Conservation (phyloP, 2,329 filamentous ascomycete species). For the Apiospora sp. region DNA sequence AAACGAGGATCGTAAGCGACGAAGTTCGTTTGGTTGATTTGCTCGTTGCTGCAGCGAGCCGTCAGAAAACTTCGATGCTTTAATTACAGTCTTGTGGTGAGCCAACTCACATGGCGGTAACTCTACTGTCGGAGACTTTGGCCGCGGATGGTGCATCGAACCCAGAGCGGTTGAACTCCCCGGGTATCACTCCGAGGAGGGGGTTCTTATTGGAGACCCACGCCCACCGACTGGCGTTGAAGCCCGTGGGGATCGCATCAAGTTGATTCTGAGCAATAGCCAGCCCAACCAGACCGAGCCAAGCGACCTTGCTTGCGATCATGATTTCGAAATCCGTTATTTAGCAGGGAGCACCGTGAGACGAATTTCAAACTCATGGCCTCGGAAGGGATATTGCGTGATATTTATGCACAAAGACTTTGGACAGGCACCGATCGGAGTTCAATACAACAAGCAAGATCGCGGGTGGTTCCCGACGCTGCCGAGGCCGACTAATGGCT, state of each 20-base stretch:
- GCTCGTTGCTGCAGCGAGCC: neutral
- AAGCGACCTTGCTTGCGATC: neutral
- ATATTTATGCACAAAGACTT: neutral
- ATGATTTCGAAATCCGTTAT: neutral
- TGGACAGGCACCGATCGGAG: neutral
- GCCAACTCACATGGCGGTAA: neutral
- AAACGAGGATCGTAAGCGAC: slow-evolving; percentile 17
- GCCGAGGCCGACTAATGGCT: neutral
- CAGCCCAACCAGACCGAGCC: neutral
- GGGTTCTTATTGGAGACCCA: slow-evolving; percentile 22
- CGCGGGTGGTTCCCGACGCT: neutral
- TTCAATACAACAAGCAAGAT: too few relatives aligned
- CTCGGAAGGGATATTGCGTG: too few relatives aligned
- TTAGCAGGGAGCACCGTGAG: neutral
- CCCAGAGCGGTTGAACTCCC: slow-evolving; percentile 12
- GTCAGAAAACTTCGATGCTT: neutral
- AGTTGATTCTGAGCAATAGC: neutral
- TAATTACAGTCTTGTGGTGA: too few relatives aligned
- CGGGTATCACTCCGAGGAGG: slow-evolving; percentile 15
- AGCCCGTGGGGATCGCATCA: slow-evolving; percentile 16
- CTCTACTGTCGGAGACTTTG: neutral
- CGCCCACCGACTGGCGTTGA: slow-evolving; percentile 8
- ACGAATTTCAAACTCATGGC: neutral
- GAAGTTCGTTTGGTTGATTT: slow-evolving; percentile 17
- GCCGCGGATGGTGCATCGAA: slow-evolving; percentile 20